Evolutionary conservation across 225 moss, liverwort and hornwort species (phyloP).

Genomic region (Bryum argenteum): DNA sequence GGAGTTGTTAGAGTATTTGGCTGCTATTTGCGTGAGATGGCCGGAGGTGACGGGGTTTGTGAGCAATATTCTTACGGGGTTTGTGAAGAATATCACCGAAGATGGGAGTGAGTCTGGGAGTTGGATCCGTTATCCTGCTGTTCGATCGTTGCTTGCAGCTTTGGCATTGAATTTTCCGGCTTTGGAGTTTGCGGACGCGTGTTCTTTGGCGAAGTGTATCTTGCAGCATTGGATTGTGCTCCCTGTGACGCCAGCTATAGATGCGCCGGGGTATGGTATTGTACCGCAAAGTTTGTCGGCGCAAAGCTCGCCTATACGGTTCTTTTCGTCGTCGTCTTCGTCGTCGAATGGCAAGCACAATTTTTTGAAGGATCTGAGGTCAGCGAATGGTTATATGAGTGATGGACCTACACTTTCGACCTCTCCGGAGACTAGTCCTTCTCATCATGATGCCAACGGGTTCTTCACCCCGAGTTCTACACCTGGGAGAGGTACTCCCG

Average conservation of each 20-base stretch:
- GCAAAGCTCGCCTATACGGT: slow-evolving; percentile 42
- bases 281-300: slow-evolving; percentile 40
- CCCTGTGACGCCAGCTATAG: slow-evolving; percentile 17
- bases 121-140: slow-evolving; percentile 40
- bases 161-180: slow-evolving; percentile 41
- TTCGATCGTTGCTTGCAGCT: slow-evolving; percentile 46
- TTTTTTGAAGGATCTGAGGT: slow-evolving; percentile 46
- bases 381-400: slow-evolving; percentile 46
- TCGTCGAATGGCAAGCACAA: slow-evolving; percentile 44
- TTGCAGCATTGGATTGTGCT: slow-evolving; percentile 41
- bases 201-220: slow-evolving; percentile 39
- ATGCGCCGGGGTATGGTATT: slow-evolving; percentile 25
- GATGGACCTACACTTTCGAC: slow-evolving; percentile 38
- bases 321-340: slow-evolving; percentile 35
- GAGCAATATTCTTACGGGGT: slow-evolving; percentile 55
- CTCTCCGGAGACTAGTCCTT: slow-evolving; percentile 41
- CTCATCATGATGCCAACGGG: slow-evolving; percentile 35
- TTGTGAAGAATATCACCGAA: slow-evolving; percentile 54
- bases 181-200: slow-evolving; percentile 39
- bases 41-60: slow-evolving; percentile 51
- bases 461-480: slow-evolving; percentile 48
- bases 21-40: slow-evolving; percentile 47
- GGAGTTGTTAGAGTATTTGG: slow-evolving; percentile 65
- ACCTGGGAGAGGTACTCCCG: slow-evolving; percentile 33
- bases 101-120: slow-evolving; percentile 34